Evolutionary conservation across 352 stramenopile genomes (phyloP), one percentile per base, ranked within the genome.

Genomic region (Aphanomyces invadans): DNA sequence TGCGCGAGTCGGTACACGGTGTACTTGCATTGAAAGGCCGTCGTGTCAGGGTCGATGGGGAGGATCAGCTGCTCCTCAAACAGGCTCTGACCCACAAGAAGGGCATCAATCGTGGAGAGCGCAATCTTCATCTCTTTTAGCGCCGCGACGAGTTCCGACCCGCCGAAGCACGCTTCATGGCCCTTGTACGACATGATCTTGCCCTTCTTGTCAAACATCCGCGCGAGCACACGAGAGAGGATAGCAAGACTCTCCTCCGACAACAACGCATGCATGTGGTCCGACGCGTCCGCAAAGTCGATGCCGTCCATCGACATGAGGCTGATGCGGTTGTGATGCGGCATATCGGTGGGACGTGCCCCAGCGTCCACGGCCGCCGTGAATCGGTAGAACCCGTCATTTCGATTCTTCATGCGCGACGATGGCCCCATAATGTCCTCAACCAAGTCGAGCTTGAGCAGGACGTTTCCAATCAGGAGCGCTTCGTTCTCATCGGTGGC

Each of bases 121-220:
- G 78, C 77, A 54, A 94, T 79, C 36, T 83, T 76, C 62, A 92
- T 73, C 59, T 94, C 83, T 19, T 81, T 83, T 25, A 94, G 81
- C 46, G 89, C 79, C 31, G 87, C 90, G n/a, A 94, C 82, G 26
- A 85, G 81, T 65, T 94, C 86, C 10, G 81, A 83, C 21, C 86
- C 86, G 23, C 92, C 73, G 69, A 94, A 94, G 70, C 86, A 94
- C 48, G 79, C 80, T 56, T 77, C 74, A 46, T 86, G 83, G 70
- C 86, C 83, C 74, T 94, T 94, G 79, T 94, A 92, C 57, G 87
- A 89, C 49, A 94, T 74, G 51, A 94, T 54, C 59, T 94, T 94
- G 79, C 92, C 92, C 70, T 89, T 94, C 70, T 81, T 85, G 71
- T 92, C 83, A 46, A 94, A 90, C 38, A 91, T 75, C 57, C 87